A percentile compares a stretch with the other conserved stretches of the same genome.
Evolutionary conservation across 345 rosid species (phyloP).

Genomic region (Boechera stricta): DNA sequence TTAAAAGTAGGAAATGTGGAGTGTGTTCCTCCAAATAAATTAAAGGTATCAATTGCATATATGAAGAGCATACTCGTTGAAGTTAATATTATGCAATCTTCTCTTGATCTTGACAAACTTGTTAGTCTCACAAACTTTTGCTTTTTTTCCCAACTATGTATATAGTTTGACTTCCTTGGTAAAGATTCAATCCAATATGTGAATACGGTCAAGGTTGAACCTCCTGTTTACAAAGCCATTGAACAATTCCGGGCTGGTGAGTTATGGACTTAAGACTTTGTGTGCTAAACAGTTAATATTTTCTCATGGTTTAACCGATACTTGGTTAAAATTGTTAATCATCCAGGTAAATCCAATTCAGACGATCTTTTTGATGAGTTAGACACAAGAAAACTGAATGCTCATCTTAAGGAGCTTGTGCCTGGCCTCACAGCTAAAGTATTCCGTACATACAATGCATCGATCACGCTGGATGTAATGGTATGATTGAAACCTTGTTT

Average conservation of each 20-base stretch:
- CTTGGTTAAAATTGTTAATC: background rate
- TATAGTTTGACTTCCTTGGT: constrained; percentile 98
- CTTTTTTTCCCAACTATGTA: constrained; percentile 23
- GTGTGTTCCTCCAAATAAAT: constrained; percentile 71
- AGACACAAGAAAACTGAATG: constrained; percentile 85
- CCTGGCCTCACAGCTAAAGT: constrained; percentile 98
- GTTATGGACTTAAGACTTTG: constrained; percentile 28
- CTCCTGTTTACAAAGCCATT: constrained; percentile 84
- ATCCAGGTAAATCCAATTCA: constrained; percentile 61
- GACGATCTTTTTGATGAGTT: constrained; percentile 83
- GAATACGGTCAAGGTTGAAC: constrained; percentile 86
- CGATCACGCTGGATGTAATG: constrained; percentile 83
- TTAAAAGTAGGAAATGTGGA: constrained; percentile 88
- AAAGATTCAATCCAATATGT: constrained; percentile 93
- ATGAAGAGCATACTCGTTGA: background rate
- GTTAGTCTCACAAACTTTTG: background rate
- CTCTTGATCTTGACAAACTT: background rate
- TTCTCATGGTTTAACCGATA: constrained; percentile 6
- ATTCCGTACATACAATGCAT: constrained; percentile 96
- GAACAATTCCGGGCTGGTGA: constrained; percentile 71
- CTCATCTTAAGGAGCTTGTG: constrained; percentile 89
- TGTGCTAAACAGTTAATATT: background rate
- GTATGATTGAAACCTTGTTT: constrained; percentile 47
- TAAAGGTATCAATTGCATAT: constrained; percentile 59
- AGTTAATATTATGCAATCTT: background rate